A percentile compares a stretch with the other conserved stretches of the same genome.
Evolutionary conservation across 2,329 filamentous ascomycete genomes (phyloP).

Genomic region (Alternaria ethzedia): DNA sequence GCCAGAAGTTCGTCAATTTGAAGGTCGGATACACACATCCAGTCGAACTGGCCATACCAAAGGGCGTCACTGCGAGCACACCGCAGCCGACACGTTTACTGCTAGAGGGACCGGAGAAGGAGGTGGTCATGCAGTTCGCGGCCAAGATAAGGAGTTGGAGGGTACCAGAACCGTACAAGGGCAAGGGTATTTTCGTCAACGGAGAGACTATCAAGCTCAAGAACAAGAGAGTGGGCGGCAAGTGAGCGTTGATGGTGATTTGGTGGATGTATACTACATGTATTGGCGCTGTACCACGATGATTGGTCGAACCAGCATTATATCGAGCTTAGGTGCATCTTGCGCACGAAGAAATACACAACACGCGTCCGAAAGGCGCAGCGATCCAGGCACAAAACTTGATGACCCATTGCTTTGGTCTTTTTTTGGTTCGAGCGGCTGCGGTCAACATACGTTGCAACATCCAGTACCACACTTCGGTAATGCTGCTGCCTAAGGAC

Average conservation of each 20-base stretch:
- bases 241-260: slow-evolving; percentile 37
- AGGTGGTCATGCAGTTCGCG: slow-evolving; percentile 88
- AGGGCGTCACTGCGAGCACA: slow-evolving; percentile 82
- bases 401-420: too few species aligned
- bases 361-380: background rate
- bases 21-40: slow-evolving; percentile 98
- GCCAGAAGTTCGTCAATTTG: slow-evolving; percentile 86
- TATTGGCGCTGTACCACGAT: background rate
- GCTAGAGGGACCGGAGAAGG: slow-evolving; percentile 85
- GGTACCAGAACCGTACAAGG: slow-evolving; percentile 96
- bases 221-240: slow-evolving; percentile 71
- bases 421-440: too few species aligned
- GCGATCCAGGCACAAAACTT: background rate
- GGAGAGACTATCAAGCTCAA: slow-evolving; percentile 98
- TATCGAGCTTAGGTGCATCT: background rate
- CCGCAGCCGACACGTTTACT: slow-evolving; percentile 91
- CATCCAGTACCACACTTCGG: background rate
- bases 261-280: slow-evolving; percentile 24
- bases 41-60: slow-evolving; percentile 84
- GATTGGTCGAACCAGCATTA: background rate
- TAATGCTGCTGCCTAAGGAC: background rate
- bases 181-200: slow-evolving; percentile 98
- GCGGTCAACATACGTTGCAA: background rate
- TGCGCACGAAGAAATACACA: background rate
- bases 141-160: slow-evolving; percentile 88